phyloP scores from a whole-genome alignment of 345 rosid species.

The Eucalyptus caleyi region DNA sequence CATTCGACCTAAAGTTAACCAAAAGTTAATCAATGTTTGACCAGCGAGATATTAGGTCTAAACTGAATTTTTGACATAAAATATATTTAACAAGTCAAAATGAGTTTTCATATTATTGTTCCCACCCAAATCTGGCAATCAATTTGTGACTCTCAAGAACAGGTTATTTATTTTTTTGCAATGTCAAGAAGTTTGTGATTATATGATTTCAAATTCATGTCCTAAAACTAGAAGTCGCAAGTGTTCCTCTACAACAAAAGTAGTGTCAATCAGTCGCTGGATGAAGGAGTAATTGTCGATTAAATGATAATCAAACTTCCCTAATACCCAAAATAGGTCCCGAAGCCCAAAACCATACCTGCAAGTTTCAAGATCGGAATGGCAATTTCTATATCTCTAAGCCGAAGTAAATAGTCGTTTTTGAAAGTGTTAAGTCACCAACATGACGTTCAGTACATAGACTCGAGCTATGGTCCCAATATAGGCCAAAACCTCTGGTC shows the following conservation, averaged over 20 bases:
- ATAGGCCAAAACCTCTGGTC: neutral
- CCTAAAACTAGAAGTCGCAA: fast-evolving
- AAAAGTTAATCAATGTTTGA: neutral
- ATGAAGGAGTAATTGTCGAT: neutral
- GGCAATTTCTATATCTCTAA: neutral
- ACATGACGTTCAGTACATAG: neutral
- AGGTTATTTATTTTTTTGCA: neutral
- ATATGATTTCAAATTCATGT: neutral
- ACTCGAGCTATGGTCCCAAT: neutral
- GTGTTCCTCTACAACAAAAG: neutral
- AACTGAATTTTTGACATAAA: neutral
- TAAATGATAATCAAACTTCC: neutral
- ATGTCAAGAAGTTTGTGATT: neutral
- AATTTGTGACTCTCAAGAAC: neutral
- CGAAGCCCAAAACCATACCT: neutral
- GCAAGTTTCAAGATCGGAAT: neutral
- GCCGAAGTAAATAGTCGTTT: neutral
- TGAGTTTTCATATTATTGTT: neutral
- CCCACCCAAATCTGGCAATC: neutral
- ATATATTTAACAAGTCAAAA: neutral
- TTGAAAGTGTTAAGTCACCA: neutral
- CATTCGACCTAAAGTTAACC: neutral
- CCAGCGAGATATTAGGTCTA: neutral
- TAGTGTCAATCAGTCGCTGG: neutral
- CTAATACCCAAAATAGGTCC: neutral